Evolutionary conservation across 2,329 filamentous ascomycete genomes (phyloP), one percentile per base, ranked within the genome.

Genomic region (Bipolaris victoriae): DNA sequence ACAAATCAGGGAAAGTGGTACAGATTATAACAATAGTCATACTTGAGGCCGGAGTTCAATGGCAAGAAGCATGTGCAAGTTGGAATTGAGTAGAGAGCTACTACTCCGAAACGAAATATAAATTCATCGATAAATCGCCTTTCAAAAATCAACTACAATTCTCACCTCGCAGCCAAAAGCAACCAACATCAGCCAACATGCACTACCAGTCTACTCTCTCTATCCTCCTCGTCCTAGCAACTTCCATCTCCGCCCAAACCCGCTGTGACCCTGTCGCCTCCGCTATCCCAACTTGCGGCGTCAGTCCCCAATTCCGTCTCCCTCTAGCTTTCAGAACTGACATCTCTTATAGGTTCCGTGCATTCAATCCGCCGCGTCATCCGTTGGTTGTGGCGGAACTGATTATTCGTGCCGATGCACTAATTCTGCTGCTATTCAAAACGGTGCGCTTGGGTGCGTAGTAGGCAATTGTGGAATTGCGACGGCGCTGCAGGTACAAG

Each of bases 201-300:
- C 36, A 51, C 16, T 39, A 29, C 49, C 44, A 20, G 35, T 52
- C 44, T 35, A 44, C 44, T 29, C n/a, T 54, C 33, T 24, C 46
- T 22, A 4, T 57, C 37, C 20, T 50, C 36, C 6, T 59, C 24
- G 29, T 49, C 35, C 39, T 59, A 24, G 44, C 47, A n/a, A 36
- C 47, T 31, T 39, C 51, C 15, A 43, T 59, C 31, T 48, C 57
- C 5, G 57, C 57, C 24, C 57, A 59, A 40, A 49, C 55, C 11
- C 41, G 43, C 22, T 59, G 57, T 39, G 52, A 52, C 20, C 52
- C 57, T 22, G 44, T 56, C 41, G 52, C 52, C 18, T 43, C 52
- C 29, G 57, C 57, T 6, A 49, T 59, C 15, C 57, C 57, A n/a
- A 49, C 47, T 22, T 59, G 57, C 41, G 57, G 52, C 22, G 57